Evolutionary conservation across 176 grass and related monocot genomes (phyloP).

Genomic region (Rhynchospora pubera): DNA sequence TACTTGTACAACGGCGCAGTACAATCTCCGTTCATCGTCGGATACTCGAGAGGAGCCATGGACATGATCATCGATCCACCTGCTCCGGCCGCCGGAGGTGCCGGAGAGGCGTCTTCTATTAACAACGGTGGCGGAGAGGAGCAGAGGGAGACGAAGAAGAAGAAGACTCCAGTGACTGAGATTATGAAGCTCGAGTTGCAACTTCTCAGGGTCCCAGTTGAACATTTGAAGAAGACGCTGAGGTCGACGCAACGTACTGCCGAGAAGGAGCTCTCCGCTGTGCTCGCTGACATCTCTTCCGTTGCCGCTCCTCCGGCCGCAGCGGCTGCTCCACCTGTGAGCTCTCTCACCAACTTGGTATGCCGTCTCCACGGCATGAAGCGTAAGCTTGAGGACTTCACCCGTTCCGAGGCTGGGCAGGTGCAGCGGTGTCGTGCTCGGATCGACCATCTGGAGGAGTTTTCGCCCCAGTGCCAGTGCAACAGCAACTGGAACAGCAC

Average conservation of each 20-base stretch:
- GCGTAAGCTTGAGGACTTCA: slow-evolving; percentile 85
- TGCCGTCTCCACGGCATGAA: slow-evolving; percentile 94
- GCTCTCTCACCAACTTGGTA: slow-evolving; percentile 71
- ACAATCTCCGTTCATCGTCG: too few species aligned
- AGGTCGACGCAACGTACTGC: slow-evolving; percentile 56
- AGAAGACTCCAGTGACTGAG: slow-evolving; percentile 52
- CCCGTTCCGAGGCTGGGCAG: slow-evolving; percentile 48
- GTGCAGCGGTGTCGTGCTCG: slow-evolving; percentile 79
- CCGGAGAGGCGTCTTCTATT: background rate
- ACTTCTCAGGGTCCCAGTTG: slow-evolving; percentile 76
- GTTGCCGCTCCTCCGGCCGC: background rate
- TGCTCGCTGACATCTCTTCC: slow-evolving; percentile 45
- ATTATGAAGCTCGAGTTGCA: slow-evolving; percentile 77
- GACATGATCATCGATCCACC: slow-evolving; percentile 90
- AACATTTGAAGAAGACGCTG: slow-evolving; percentile 67
- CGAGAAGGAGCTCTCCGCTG: slow-evolving; percentile 81
- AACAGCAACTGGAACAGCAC: slow-evolving; percentile 49
- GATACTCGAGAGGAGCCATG: slow-evolving; percentile 32
- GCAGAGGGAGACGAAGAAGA: slow-evolving; percentile 30
- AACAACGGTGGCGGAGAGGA: background rate
- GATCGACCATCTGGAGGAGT: slow-evolving; percentile 53
- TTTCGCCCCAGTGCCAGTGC: slow-evolving; percentile 28
- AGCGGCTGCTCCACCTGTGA: slow-evolving; percentile 24
- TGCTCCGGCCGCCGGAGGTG: slow-evolving; percentile 24
- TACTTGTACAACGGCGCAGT: too few species aligned